A percentile compares a stretch with the other conserved stretches of the same genome.
These are phyloP conservation scores for Rhododendron simsii DNA, from an alignment of 148 eudicot species.

Conservation along the genomic window DNA sequence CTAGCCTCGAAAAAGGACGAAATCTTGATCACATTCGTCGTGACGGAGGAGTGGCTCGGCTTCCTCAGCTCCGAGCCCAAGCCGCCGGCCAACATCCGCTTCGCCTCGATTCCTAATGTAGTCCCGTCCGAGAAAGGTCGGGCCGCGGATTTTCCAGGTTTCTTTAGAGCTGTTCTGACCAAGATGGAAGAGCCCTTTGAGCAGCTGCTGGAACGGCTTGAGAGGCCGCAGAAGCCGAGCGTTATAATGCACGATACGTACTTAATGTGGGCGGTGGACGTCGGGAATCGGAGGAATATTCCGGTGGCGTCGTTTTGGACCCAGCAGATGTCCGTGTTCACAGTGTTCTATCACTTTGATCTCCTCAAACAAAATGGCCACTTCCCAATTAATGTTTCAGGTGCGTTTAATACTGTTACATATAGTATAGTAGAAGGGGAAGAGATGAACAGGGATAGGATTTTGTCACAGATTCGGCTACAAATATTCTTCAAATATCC, in stretches of 20 bases:
- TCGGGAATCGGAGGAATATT: conserved; percentile 8
- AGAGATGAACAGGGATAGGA: too few relatives aligned
- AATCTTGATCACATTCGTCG: conserved; percentile 32
- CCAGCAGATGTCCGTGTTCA: neutral
- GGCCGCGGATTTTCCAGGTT: conserved; percentile 13
- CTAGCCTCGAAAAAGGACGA: conserved; percentile 10
- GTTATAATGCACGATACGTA: conserved; percentile 4
- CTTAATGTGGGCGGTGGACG: conserved; percentile 1
- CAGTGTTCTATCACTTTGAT: conserved; percentile 9
- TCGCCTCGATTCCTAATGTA: conserved; percentile 20
- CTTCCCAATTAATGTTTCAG: conserved; percentile 10
- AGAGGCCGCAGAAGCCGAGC: conserved; percentile 9
- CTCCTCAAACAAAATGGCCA: conserved; percentile 13
- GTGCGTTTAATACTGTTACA: neutral
- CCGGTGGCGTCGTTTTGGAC: conserved; percentile 12
- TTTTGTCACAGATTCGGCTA: too few relatives aligned
- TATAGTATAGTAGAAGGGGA: neutral
- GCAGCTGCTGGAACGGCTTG: conserved; percentile 20
- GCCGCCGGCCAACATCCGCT: neutral
- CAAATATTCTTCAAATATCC: neutral
- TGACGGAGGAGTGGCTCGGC: conserved; percentile 45
- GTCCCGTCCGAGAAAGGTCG: conserved; percentile 21
- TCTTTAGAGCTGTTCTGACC: conserved; percentile 9
- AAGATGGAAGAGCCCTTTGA: conserved; percentile 25
- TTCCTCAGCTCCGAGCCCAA: conserved; percentile 8